Conservation (phyloP, 257 asterid genomes). For the Nicotiana sylvestris region DNA sequence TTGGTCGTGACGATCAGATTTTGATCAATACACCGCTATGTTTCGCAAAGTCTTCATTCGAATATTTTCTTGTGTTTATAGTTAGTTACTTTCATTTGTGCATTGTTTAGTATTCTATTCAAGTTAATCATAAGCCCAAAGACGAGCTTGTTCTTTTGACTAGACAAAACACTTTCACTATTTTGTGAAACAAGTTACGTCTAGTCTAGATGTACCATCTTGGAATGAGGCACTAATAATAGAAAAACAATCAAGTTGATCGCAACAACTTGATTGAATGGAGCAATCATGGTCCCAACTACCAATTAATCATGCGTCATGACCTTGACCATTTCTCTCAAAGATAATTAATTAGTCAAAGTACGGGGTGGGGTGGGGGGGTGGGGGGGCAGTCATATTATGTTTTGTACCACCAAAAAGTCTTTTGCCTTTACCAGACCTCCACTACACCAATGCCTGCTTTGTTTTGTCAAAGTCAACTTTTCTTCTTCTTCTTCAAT, state of each 20-base stretch:
- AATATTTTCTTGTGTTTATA: no score
- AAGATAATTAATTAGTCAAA: not conserved
- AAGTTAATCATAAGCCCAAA: not conserved
- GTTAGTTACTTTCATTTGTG: no score
- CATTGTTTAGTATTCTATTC: not conserved
- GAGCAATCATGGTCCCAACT: not conserved
- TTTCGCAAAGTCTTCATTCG: no score
- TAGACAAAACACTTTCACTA: not conserved
- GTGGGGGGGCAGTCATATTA: not conserved
- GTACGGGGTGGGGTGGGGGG: not conserved
- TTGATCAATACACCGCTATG: no score
- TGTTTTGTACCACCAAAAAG: not conserved
- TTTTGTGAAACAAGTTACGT: no score
- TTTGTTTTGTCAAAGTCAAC: conserved; percentile 5
- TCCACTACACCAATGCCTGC: not conserved
- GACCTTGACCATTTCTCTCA: not conserved
- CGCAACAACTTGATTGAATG: conserved; percentile 10
- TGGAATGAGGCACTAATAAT: not conserved
- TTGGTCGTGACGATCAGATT: no score
- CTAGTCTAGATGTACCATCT: not conserved
- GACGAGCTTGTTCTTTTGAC: not conserved
- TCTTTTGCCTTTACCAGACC: not conserved
- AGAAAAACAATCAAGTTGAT: not conserved
- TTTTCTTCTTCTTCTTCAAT: not conserved
- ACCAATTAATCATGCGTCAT: not conserved